Base-by-base conservation (phyloP, 2,329 filamentous ascomycete species). In the Leptographium wingfieldii region DNA sequence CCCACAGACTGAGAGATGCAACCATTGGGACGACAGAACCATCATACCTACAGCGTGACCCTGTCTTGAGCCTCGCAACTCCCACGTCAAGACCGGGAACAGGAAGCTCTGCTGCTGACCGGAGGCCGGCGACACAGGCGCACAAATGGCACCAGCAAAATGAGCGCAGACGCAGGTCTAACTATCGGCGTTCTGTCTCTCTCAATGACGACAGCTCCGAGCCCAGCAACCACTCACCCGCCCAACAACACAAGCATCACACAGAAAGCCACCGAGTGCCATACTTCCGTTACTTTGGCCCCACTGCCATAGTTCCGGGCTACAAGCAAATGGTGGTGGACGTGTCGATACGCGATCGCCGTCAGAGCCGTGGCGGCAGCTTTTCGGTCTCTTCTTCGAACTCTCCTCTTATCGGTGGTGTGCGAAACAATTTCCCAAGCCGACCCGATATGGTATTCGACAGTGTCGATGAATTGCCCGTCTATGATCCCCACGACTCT, bases 201-300 rank as follows among this genome's bases (percentile, higher is more conserved):
- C 27, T 29, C 5, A 11, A 38, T 29, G 29, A 29, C 19, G 55
- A 27, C 59, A 60, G 7, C 38, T 49, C 4, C 29, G 27, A 35
- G n/a, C 10, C 61, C 63, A 11, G 65, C 66, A 31, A 35, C 55
- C 59, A 63, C 60, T 58, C 62, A 6, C 54, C 60, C 14, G n/a
- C 56, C 0, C 29, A 46, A 31, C 35, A 12, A 6, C 46, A 22
- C 11, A 22, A 14, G 22, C 55, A 60, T 22, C 61, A 55, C 38
- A 19, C 38, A 35, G 77, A 80, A 69, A 76, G 81, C 62, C 76
- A 87, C 67, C 81, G 86, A 59, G 88, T 95, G 64, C 90, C 90
- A 0, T 96, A 94, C 70, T 95, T 95, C 67, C 80, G 91, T 62
- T 95, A 94, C 72, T 94, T 95, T 69, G 91, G 90, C 0, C 89